Evolutionary conservation across 1,284 basidiomycete species (phyloP).

Genomic region (Coniferiporia sulphurascens): DNA sequence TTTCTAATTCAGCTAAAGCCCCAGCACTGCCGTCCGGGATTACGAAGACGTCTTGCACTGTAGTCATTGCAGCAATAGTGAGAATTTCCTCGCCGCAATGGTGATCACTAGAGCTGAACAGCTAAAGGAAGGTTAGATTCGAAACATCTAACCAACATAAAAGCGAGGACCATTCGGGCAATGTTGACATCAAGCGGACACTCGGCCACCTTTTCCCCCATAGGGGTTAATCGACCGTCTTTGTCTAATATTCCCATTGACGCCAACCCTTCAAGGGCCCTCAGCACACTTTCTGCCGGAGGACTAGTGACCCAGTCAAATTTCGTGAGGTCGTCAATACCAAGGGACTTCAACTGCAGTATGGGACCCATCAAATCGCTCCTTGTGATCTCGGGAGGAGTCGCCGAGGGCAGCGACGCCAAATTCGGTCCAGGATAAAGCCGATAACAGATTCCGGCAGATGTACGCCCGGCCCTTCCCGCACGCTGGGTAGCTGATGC

Average conservation of each 20-base stretch:
- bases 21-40: constrained; percentile 82
- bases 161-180: constrained; percentile 61
- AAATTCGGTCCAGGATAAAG: constrained; percentile 74
- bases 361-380: constrained; percentile 86
- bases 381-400: constrained; percentile 86
- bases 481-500: constrained; percentile 87
- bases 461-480: constrained; percentile 87
- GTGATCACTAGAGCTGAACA: constrained; percentile 80
- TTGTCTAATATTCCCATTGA: constrained; percentile 69
- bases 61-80: constrained; percentile 93
- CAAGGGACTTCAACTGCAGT: constrained; percentile 89
- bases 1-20: constrained; percentile 82
- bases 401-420: constrained; percentile 55
- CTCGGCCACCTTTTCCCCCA: constrained; percentile 71
- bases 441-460: constrained; percentile 89
- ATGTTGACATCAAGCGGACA: constrained; percentile 73
- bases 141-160: constrained; percentile 30
- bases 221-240: constrained; percentile 58
- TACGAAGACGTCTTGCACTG: constrained; percentile 86
- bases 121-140: constrained; percentile 37
- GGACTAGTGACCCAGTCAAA: constrained; percentile 94
- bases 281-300: constrained; percentile 78
- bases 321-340: constrained; percentile 92
- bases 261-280: constrained; percentile 74
- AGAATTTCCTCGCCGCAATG: constrained; percentile 91